Evolutionary conservation across 2,329 filamentous ascomycete genomes (phyloP), one percentile per base, ranked within the genome.

Genomic region (Fragosphaeria purpurea): DNA sequence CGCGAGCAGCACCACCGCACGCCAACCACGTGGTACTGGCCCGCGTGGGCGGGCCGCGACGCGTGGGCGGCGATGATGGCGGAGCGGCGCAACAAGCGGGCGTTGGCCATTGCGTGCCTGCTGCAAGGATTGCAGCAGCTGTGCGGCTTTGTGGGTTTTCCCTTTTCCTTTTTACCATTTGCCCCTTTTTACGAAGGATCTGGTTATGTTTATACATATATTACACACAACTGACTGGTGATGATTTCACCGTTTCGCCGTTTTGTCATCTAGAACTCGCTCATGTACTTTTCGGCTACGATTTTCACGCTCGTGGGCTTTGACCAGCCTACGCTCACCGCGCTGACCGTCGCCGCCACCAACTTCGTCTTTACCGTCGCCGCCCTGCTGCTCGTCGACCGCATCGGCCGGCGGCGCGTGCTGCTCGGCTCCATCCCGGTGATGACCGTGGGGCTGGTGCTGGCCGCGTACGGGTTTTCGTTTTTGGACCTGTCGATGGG

Each of bases 261-360:
- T 3, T 22, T 22, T 22, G 22, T 22, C 3, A 3, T 22, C 22
- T 57, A 83, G 78, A 95, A 95, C 68, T 89, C 86, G 9, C 73
- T 95, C 34, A 95, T 95, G 88, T 95, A 95, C 67, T 95, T 88
- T 63, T 88, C 86, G 0, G 86, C 85, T 4, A 89, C 86, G 7
- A 88, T 91, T 34, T 91, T 91, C 62, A 76, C 79, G 3, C 74
- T 88, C 35, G 76, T 95, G 1, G 85, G 85, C 1, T 95, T 95
- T 63, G 74, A 76, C 41, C 85, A 81, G 50, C 88, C 88, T 5
- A 93, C 87, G 0, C 75, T 91, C 46, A 88, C 86, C 1, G 87
- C 87, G 1, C 76, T 94, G 53, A 83, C 82, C 3, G 65, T 95
- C 11, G 88, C 88, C 0, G 74, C 84, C 51, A 93, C 89, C 44